phyloP scores from a whole-genome alignment of 2,329 filamentous ascomycete species.

The Ustilaginoidea virens region DNA sequence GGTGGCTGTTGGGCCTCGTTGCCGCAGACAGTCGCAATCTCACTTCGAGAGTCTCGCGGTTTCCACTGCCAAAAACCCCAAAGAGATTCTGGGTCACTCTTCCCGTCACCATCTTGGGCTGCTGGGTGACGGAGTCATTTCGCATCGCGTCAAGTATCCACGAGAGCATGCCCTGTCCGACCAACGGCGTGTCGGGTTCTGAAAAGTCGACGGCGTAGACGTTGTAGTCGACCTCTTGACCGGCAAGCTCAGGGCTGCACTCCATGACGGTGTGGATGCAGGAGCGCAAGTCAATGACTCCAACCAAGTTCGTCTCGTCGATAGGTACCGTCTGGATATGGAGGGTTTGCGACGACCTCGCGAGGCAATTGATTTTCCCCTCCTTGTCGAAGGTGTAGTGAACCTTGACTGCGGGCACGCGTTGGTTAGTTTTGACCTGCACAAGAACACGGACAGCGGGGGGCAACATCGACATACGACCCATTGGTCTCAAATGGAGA shows the following conservation, averaged over 20 bases:
- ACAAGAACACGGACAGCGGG: too few relatives aligned
- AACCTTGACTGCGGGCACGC: conserved; percentile 59
- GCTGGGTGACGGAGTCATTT: conserved; percentile 28
- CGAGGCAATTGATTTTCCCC: conserved; percentile 77
- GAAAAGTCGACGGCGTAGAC: conserved; percentile 96
- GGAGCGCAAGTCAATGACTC: conserved; percentile 71
- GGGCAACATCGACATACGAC: conserved; percentile 49
- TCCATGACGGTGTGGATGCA: conserved; percentile 70
- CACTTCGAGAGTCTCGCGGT: conserved; percentile 83
- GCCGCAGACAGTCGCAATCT: conserved; percentile 76
- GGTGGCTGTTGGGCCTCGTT: conserved; percentile 32
- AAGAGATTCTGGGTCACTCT: conserved; percentile 77
- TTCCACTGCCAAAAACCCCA: conserved; percentile 68
- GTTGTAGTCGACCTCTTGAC: conserved; percentile 70
- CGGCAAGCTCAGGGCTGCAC: conserved; percentile 67
- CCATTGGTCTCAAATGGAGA: conserved; percentile 47
- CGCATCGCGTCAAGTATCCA: conserved; percentile 46
- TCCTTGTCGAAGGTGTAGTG: conserved; percentile 91
- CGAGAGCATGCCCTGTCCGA: conserved; percentile 91
- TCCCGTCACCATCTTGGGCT: conserved; percentile 69
- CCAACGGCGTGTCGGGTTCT: conserved; percentile 81
- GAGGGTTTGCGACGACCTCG: conserved; percentile 66
- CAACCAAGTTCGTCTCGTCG: conserved; percentile 68
- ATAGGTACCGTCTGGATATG: conserved; percentile 67
- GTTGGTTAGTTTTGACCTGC: conserved; percentile 11